Evolutionary conservation across 768 basidiomycete species (phyloP).

Genomic region (Kwoniella sp.): DNA sequence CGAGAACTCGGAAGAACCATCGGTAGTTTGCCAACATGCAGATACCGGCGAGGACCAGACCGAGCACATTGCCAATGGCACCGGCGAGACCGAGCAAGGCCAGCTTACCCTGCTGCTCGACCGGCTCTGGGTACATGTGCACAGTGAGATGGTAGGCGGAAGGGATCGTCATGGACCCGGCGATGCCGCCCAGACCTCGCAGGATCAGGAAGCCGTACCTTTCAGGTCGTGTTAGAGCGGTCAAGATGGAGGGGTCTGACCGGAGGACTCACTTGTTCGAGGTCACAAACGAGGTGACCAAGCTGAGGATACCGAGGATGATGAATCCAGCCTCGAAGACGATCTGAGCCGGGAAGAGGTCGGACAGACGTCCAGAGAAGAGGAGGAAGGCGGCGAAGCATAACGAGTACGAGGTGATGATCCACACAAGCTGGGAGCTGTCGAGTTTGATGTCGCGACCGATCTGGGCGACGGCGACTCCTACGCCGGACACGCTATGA

Average conservation of each 20-base stretch:
- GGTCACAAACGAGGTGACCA: constrained; percentile 55
- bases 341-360: constrained; percentile 48
- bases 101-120: constrained; percentile 56
- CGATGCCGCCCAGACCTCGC: constrained; percentile 57
- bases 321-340: constrained; percentile 54
- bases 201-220: constrained; percentile 55
- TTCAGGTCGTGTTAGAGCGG: not conserved
- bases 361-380: constrained; percentile 43
- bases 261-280: constrained; percentile 44
- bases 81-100: constrained; percentile 55
- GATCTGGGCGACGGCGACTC: constrained; percentile 40
- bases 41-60: constrained; percentile 37
- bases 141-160: constrained; percentile 54
- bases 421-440: constrained; percentile 37
- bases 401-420: constrained; percentile 38
- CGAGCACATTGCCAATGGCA: constrained; percentile 54
- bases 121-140: constrained; percentile 55
- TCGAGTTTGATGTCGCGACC: constrained; percentile 25
- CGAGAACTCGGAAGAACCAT: constrained; percentile 58
- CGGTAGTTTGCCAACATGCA: constrained; percentile 49
- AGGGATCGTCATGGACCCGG: constrained; percentile 53
- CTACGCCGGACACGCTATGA: constrained; percentile 53
- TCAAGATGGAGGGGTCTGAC: too few relatives aligned
- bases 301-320: constrained; percentile 53
- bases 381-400: constrained; percentile 40